A percentile compares a stretch with the other conserved stretches of the same genome.
Conservation (phyloP, 2,329 filamentous ascomycete genomes). For the Phaeosphaeriaceae sp. region DNA sequence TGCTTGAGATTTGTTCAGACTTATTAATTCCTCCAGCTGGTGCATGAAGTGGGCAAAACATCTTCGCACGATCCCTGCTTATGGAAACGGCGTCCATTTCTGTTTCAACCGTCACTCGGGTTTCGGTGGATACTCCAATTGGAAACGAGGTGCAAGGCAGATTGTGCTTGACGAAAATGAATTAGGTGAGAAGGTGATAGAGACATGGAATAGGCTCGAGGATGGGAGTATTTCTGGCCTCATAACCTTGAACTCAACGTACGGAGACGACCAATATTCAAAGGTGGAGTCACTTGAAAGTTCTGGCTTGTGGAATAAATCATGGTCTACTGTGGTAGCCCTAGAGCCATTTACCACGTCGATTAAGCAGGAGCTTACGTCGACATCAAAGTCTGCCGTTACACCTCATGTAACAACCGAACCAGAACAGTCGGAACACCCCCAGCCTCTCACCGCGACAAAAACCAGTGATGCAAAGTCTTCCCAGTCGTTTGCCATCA, state of each 20-base stretch:
- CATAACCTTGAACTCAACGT: constrained; percentile 66
- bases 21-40: constrained; percentile 16
- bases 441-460: no score
- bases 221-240: constrained; percentile 58
- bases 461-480: no score
- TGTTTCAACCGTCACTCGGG: constrained; percentile 72
- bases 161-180: constrained; percentile 56
- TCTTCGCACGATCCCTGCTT: constrained; percentile 39
- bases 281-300: constrained; percentile 10
- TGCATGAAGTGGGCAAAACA: constrained; percentile 51
- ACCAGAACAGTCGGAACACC: no score
- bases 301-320: constrained; percentile 10
- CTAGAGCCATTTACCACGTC: not conserved
- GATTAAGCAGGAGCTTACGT: not conserved
- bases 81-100: constrained; percentile 54
- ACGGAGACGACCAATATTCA: constrained; percentile 62
- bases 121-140: constrained; percentile 72
- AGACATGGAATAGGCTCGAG: constrained; percentile 69
- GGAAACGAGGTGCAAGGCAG: constrained; percentile 66
- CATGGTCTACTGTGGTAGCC: not conserved
- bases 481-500: no score
- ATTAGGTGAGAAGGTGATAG: constrained; percentile 51
- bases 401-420: no score
- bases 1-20: not conserved
- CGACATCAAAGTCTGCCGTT: no score